Evolutionary conservation across 208 protist genomes (phyloP), one percentile per base, ranked within the genome.

Genomic region (Leishmania braziliensis): DNA sequence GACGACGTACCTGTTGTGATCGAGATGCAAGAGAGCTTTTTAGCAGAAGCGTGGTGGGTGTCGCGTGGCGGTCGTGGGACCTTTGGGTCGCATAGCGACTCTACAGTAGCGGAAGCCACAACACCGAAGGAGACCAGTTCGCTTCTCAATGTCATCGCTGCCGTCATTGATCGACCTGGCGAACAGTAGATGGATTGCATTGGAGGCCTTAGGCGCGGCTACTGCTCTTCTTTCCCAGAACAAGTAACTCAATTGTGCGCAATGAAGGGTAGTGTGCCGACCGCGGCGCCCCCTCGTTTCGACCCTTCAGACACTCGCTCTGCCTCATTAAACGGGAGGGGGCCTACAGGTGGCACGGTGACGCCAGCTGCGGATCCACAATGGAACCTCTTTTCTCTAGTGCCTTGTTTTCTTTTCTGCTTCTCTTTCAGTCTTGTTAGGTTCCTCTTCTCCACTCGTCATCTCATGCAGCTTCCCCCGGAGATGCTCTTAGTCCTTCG

Each of bases 61-160:
- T 51, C 39, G 23, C 63, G 82, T 60, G 75, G 66, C 72, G 51
- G 26, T 5, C 60, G 77, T 65, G 51, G 39, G 29, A 43, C 74
- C 14, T 73, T 69, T 43, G 69, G 73, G 20, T 46, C 60, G 26
- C 71, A 74, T 33, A 62, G 68, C 80, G 72, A 46, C 58, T 33
- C 33, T 16, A 51, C 51, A 2, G 65, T 26, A 0, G 39, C 62
- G 1, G 54, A 77, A 8, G 54, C 63, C 65, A 70, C 78, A 1
- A 81, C 75, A 29, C 70, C 78, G 50, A 80, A 79, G n/a, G 79
- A 73, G 33, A 29, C 77, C 63, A 78, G 74, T 5, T 84, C 79
- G 43, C 93, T 95, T 75, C 56, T 92, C 8, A 83, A 91, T 20
- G 92, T 93, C 76, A 84, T 95, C 72, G 84, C 85, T 6, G 80